Percentiles rank a stretch among this genome's conserved stretches.
phyloP scores from a whole-genome alignment of 306 rosid genomes.

The Vicia faba region DNA sequence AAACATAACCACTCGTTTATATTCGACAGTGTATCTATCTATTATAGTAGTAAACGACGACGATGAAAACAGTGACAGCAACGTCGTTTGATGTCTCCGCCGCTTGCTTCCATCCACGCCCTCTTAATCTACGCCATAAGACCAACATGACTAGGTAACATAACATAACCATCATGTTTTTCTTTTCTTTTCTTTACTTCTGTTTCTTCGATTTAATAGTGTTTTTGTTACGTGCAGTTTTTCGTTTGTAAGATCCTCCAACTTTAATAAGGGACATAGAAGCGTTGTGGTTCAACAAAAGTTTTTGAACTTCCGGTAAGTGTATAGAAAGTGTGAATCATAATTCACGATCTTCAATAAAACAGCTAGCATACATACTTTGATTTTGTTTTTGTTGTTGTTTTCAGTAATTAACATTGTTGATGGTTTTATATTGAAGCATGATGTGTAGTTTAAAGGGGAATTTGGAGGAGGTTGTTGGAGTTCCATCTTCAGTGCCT shows the following conservation, averaged over 20 bases:
- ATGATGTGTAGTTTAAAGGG: constrained; percentile 47
- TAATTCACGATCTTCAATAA: neutral
- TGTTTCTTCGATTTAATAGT: constrained; percentile 1
- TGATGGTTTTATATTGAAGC: constrained; percentile 38
- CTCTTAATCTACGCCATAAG: constrained; percentile 25
- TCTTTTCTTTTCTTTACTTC: neutral
- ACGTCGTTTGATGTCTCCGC: constrained; percentile 45
- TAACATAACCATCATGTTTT: neutral
- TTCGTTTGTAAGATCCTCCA: constrained; percentile 24
- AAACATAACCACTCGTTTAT: constrained; percentile 26
- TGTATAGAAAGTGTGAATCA: neutral
- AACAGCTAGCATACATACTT: no score
- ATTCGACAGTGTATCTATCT: neutral
- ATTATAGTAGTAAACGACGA: neutral
- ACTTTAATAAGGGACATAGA: constrained; percentile 9
- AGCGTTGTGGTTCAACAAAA: constrained; percentile 13
- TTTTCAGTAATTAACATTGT: neutral
- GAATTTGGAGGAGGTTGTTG: constrained; percentile 49
- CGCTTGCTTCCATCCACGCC: constrained; percentile 35
- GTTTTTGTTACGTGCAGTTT: constrained; percentile 33
- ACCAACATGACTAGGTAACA: constrained; percentile 29
- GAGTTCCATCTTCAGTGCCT: constrained; percentile 79
- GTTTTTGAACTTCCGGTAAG: constrained; percentile 43
- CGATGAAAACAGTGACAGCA: constrained; percentile 41
- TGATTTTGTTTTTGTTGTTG: neutral